Base-by-base conservation (phyloP, 495 filamentous ascomycete genomes). In the Parmelia sp. region DNA sequence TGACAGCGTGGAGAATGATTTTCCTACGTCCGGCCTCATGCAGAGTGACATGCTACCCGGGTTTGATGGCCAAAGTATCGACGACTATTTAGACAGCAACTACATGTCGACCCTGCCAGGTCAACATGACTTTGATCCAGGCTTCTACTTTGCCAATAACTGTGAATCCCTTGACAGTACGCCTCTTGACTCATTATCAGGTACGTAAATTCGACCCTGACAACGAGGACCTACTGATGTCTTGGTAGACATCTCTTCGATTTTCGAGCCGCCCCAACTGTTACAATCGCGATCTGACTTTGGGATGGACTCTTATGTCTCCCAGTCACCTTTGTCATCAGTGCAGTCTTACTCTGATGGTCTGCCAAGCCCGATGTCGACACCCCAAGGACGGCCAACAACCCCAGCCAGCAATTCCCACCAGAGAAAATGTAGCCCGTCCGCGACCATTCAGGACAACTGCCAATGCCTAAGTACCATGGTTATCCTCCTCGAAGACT, bases 101-200 rank as follows among this genome's bases (percentile, higher is more conserved):
- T 55, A 33, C 51, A 21, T 35, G 1, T 33, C 49, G 14, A 31
- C 49, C 0, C 10, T 53, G 25, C 27, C 51, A 8, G 3, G 14
- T 35, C 51, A 33, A 33, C 29, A 55, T 8, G 51, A 55, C 15
- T 55, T 55, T 55, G 51, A 55, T 55, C 51, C 51, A 21, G 51
- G 29, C 15, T 55, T 33, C 17, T 33, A 55, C 17, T 33, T 55
- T 25, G 51, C 14, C 29, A 55, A 15, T 23, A 4, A 55, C 29
- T 55, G 15, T 11, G 51, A 55, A 19, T 35, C 51, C 3, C 17
- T 55, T 33, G 51, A 33, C 17, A 55, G 17, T 6, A 55, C 29
- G 51, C 51, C 51, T 0, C 7, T 33, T 21, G 27, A 55, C 15
- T 35, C 51, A 3, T 3, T 55, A 3, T 55, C 51, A 33, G 51